These are phyloP conservation scores for Populus hybrid DNA, from an alignment of 441 rosid genomes.

Conservation along the genomic window DNA sequence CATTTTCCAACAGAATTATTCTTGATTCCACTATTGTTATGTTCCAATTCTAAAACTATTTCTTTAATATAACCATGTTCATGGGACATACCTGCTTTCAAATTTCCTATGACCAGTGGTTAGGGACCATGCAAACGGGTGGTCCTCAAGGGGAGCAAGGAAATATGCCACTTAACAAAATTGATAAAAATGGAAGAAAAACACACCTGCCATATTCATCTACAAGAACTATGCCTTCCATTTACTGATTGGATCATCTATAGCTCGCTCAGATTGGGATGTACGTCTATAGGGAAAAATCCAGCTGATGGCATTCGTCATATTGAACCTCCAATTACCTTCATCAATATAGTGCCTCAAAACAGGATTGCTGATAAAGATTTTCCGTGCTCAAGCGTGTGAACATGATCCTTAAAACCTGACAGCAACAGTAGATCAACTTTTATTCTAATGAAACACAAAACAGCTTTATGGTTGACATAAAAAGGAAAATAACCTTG, in stretches of 20 bases:
- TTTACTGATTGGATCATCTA: conserved; percentile 94
- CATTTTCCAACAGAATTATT: neutral
- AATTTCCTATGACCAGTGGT: neutral
- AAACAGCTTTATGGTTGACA: neutral
- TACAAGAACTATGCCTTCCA: conserved; percentile 99
- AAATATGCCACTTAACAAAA: neutral
- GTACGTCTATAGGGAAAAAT: conserved; percentile 67
- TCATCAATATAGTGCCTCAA: conserved; percentile 77
- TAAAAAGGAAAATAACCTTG: conserved; percentile 44
- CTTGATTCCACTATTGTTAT: neutral
- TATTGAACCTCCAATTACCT: conserved; percentile 79
- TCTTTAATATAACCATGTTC: neutral
- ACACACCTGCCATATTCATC: conserved; percentile 98
- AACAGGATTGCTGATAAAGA: conserved; percentile 71
- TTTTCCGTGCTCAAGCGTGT: conserved; percentile 93
- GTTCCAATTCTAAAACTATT: neutral
- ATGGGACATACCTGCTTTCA: neutral
- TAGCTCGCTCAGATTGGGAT: conserved; percentile 87
- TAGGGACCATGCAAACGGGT: neutral
- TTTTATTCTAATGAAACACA: conserved; percentile 14
- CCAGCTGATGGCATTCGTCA: conserved; percentile 57
- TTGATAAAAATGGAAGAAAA: neutral
- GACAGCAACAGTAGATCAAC: conserved; percentile 16
- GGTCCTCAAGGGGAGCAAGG: neutral
- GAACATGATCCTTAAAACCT: conserved; percentile 91